These are phyloP conservation scores for Porcisia hertigi DNA, from an alignment of 208 protist species.

Conservation along the genomic window DNA sequence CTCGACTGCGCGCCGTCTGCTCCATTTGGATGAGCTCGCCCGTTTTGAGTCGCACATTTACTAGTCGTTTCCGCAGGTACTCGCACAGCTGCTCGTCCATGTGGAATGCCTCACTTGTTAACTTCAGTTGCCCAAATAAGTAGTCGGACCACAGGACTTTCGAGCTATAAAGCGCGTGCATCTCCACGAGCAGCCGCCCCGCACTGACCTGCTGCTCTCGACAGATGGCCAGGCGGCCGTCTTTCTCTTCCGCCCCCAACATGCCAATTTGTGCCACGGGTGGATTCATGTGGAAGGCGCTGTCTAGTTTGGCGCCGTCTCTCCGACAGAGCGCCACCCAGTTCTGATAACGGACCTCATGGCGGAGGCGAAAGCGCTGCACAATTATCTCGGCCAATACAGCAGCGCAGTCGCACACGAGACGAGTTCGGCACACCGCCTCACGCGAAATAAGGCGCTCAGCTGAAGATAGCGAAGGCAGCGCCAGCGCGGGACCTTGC, in stretches of 20 bases:
- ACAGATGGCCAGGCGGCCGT: conserved; percentile 22
- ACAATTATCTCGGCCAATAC: conserved; percentile 5
- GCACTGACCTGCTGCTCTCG: neutral
- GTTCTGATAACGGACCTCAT: neutral
- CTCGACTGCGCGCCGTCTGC: conserved; percentile 29
- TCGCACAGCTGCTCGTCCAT: conserved; percentile 40
- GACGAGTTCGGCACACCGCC: conserved; percentile 11
- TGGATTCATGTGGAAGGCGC: neutral
- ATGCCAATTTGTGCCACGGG: conserved; percentile 16
- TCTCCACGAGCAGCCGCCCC: conserved; percentile 5
- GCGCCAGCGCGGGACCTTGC: neutral
- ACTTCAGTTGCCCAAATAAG: conserved; percentile 39
- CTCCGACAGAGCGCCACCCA: neutral
- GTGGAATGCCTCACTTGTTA: conserved; percentile 34
- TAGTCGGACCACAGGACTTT: conserved; percentile 26
- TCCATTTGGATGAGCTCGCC: conserved; percentile 40
- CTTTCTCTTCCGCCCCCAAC: conserved; percentile 16
- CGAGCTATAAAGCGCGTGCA: conserved; percentile 3
- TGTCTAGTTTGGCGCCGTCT: neutral
- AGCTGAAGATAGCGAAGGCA: conserved; percentile 7
- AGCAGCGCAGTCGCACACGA: neutral
- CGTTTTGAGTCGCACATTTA: conserved; percentile 32
- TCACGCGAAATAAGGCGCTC: conserved; percentile 26
- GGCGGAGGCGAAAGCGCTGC: neutral
- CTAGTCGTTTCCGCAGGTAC: conserved; percentile 32